phyloP scores from a whole-genome alignment of 139 green algal species.

The Tetradesmus obliquus region DNA sequence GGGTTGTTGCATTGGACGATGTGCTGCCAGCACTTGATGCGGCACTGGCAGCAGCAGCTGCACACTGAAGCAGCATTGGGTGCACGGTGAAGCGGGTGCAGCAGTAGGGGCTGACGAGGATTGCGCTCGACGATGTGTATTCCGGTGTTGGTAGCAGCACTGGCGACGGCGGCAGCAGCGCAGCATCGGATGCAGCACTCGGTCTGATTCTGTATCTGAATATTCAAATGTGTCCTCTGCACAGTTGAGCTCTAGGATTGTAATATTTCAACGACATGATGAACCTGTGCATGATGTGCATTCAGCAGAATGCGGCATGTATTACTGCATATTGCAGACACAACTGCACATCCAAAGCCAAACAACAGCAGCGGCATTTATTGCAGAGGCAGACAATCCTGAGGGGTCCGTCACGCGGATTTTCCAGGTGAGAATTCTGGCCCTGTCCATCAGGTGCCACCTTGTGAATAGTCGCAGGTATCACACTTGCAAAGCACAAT shows the following conservation, averaged over 20 bases:
- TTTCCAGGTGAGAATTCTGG: no score
- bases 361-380: no score
- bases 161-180: not conserved
- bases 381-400: no score
- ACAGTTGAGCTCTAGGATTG: not conserved
- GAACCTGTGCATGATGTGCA: not conserved
- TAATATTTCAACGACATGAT: not conserved
- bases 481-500: no score
- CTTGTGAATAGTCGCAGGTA: no score
- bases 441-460: no score
- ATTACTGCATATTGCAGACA: not conserved
- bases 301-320: not conserved
- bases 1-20: constrained; percentile 46
- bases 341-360: not conserved
- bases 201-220: not conserved
- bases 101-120: not conserved
- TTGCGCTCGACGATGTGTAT: not conserved
- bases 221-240: not conserved
- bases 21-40: constrained; percentile 52
- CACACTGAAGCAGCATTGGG: constrained; percentile 1
- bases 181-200: not conserved
- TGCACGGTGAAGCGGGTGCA: not conserved
- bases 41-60: constrained; percentile 2
- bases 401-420: no score
- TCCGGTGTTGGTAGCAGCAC: not conserved